A percentile compares a stretch with the other conserved stretches of the same genome.
These are phyloP conservation scores for Pseudocercospora ulei DNA, from an alignment of 2,329 filamentous ascomycete genomes.

Conservation along the genomic window DNA sequence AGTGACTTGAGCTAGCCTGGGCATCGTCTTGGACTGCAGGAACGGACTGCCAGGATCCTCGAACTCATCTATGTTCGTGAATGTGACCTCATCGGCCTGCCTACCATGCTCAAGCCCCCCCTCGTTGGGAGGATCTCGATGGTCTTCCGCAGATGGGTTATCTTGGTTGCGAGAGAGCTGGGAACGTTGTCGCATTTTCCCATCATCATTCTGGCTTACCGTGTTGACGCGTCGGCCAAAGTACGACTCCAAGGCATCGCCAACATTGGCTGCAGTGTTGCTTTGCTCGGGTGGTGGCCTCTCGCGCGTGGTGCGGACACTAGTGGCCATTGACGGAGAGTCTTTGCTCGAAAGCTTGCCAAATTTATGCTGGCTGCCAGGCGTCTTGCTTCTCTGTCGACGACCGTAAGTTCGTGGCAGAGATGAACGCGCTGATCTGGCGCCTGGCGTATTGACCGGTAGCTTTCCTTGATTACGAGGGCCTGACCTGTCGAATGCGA, in stretches of 20 bases:
- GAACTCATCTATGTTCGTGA: too few species aligned
- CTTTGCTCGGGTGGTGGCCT: slow-evolving; percentile 6
- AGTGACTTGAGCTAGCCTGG: too few species aligned
- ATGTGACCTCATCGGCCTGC: too few species aligned
- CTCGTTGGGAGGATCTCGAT: too few species aligned
- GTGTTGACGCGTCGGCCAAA: slow-evolving; percentile 1
- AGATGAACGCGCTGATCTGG: slow-evolving; percentile 1
- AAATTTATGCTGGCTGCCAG: not conserved
- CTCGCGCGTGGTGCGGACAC: not conserved
- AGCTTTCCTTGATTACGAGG: slow-evolving; percentile 31
- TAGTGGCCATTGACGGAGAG: not conserved
- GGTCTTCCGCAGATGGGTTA: not conserved
- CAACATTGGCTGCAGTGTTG: slow-evolving; percentile 9
- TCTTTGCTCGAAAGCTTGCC: not conserved
- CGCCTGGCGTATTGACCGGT: slow-evolving; percentile 5
- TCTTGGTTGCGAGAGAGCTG: not conserved
- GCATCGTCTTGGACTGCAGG: too few species aligned
- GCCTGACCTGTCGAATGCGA: slow-evolving; percentile 27
- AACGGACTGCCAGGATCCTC: too few species aligned
- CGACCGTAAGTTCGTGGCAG: not conserved
- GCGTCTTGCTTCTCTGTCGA: not conserved
- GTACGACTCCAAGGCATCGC: slow-evolving; percentile 7
- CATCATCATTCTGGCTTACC: not conserved
- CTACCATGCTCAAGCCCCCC: too few species aligned
- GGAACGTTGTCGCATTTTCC: too few species aligned